Conservation (phyloP, 2,329 filamentous ascomycete genomes). For the Aspergillus felis region DNA sequence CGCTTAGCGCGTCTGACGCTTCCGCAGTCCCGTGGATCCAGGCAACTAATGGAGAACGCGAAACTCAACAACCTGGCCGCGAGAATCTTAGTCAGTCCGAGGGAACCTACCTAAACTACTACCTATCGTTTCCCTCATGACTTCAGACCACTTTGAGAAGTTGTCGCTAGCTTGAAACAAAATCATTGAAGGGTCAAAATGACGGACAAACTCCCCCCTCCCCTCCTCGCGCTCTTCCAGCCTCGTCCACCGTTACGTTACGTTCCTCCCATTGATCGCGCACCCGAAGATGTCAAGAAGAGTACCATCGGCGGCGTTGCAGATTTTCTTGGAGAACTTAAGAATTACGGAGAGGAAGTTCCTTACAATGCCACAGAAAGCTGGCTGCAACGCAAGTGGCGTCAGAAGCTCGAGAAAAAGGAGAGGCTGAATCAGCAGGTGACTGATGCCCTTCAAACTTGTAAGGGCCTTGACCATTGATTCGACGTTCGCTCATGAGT, state of each 20-base stretch:
- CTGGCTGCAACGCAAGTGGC: slow-evolving; percentile 83
- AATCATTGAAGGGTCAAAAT: slow-evolving; percentile 49
- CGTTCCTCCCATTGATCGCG: slow-evolving; percentile 75
- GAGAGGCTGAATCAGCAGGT: slow-evolving; percentile 60
- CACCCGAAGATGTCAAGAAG: slow-evolving; percentile 77
- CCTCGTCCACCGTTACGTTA: slow-evolving; percentile 88
- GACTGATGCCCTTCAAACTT: slow-evolving; percentile 61
- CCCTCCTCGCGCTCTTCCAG: slow-evolving; percentile 90
- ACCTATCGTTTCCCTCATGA: background rate
- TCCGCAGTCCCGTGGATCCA: background rate
- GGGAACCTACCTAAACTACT: background rate
- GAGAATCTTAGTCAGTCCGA: slow-evolving; percentile 16
- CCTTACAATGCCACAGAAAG: slow-evolving; percentile 81
- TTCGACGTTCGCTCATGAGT: background rate
- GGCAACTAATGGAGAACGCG: slow-evolving; percentile 12
- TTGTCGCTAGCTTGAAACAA: background rate
- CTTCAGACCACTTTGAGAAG: background rate
- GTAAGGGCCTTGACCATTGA: slow-evolving; percentile 43
- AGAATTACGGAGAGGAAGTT: slow-evolving; percentile 74
- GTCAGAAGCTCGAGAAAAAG: slow-evolving; percentile 76
- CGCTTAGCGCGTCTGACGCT: slow-evolving; percentile 22
- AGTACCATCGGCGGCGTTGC: slow-evolving; percentile 69
- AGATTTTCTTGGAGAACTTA: slow-evolving; percentile 67
- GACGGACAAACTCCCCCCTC: slow-evolving; percentile 94
- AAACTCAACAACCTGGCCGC: slow-evolving; percentile 13